These are phyloP conservation scores for Globisporangium okanoganense DNA, from an alignment of 352 stramenopile species.

Conservation along the genomic window DNA sequence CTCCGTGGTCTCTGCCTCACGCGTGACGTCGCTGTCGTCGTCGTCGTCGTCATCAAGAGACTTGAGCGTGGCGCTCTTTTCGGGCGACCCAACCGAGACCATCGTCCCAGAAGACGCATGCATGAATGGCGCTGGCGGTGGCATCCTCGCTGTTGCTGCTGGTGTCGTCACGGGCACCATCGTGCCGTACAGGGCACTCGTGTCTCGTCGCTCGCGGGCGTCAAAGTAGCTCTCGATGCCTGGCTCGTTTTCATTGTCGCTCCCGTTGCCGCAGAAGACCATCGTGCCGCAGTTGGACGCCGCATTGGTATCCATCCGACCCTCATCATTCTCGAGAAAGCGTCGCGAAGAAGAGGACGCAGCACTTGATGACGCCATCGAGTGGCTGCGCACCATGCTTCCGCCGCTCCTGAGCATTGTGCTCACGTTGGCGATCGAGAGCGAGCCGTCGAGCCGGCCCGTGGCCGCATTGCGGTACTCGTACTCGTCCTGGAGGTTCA, in stretches of 20 bases:
- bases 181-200: slow-evolving; percentile 57
- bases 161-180: slow-evolving; percentile 28
- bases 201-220: slow-evolving; percentile 32
- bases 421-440: slow-evolving; percentile 58
- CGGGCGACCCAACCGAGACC: background rate
- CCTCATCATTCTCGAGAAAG: slow-evolving; percentile 1
- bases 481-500: slow-evolving; percentile 43
- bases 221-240: slow-evolving; percentile 9
- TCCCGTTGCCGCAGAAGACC: slow-evolving; percentile 32
- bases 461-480: slow-evolving; percentile 48
- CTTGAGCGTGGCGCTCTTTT: slow-evolving; percentile 9
- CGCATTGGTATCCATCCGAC: background rate
- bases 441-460: slow-evolving; percentile 50
- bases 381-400: slow-evolving; percentile 23
- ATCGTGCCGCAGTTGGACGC: slow-evolving; percentile 36
- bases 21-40: slow-evolving; percentile 8
- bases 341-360: slow-evolving; percentile 4
- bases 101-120: slow-evolving; percentile 5
- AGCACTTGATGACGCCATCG: slow-evolving; percentile 11
- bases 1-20: slow-evolving; percentile 7
- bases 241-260: slow-evolving; percentile 8
- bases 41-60: slow-evolving; percentile 4
- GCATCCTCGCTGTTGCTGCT: background rate
- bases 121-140: slow-evolving; percentile 17
- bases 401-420: slow-evolving; percentile 47